Base-by-base conservation (phyloP, 306 rosid genomes). In the Trichosanthes truncata region DNA sequence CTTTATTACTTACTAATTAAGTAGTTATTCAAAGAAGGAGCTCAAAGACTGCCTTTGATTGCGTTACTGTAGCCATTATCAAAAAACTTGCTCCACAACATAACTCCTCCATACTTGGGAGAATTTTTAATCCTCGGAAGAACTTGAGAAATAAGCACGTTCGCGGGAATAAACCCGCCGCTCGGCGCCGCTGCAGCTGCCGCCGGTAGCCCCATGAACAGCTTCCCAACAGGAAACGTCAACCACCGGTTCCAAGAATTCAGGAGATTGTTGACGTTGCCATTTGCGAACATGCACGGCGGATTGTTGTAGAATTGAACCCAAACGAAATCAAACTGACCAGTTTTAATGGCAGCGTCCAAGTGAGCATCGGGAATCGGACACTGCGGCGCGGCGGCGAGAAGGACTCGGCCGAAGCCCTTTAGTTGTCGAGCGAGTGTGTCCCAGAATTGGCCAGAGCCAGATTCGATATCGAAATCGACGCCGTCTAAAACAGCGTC, bases 301-400 rank as follows among this genome's bases (percentile, higher is more conserved):
- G 85, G 80, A 41, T 92, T 92, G 83, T 92, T 92, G 80, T 89
- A 92, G 83, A 92, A 92, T 71, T 92, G 97, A 49, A 92, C 93
- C 93, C 96, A 91, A n/a, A 91, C 91, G 14, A 62, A 84, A 53
- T 89, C 89, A 71, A 91, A 89, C 14, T 87, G 23, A 0, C 96
- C 90, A 0, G 96, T 89, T 36, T 82, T 56, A 13, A 91, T 84
- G 3, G 96, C 92, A 0, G 66, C 0, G 6, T 80, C 85, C 10
- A 89, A 77, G 65, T 81, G 83, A 1, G 81, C 81, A 23, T 91
- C 93, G 0, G 91, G 92, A 83, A 55, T 80, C 4, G 83, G 84
- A 29, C 96, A 89, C 21, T 91, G 93, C 0, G 93, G 96, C 0
- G 96, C 93, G 5, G 93, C 96, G 0, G 89, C 40, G 3, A 91